Conservation (phyloP, 2,329 filamentous ascomycete species). For the Colletotrichum sp. region DNA sequence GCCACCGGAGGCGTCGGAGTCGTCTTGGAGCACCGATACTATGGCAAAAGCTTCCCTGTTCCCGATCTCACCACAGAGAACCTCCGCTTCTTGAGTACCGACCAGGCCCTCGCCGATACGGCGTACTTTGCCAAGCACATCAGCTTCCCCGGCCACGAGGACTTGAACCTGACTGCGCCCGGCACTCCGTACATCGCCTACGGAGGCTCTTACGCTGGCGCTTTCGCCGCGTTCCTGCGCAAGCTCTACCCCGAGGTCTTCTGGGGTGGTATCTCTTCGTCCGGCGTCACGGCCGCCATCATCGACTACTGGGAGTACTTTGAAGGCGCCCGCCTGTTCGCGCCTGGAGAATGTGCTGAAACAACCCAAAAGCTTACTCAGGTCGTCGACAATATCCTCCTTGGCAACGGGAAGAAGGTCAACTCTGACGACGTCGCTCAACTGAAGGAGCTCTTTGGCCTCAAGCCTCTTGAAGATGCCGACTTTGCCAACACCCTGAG, state of each 20-base stretch:
- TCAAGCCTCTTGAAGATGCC: conserved; percentile 46
- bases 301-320: conserved; percentile 75
- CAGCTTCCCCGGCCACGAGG: conserved; percentile 71
- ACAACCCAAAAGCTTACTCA: conserved; percentile 64
- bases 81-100: conserved; percentile 81
- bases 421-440: not conserved
- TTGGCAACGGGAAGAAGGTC: conserved; percentile 41
- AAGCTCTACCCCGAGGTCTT: conserved; percentile 80
- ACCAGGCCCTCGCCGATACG: conserved; percentile 81
- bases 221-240: conserved; percentile 77
- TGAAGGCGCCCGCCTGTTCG: conserved; percentile 54
- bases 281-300: conserved; percentile 79
- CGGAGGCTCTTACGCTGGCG: conserved; percentile 84
- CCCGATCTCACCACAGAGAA: conserved; percentile 70
- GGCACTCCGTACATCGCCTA: conserved; percentile 78
- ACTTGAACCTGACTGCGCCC: conserved; percentile 69
- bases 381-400: conserved; percentile 56
- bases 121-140: conserved; percentile 81
- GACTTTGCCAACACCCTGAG: conserved; percentile 54
- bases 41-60: conserved; percentile 76
- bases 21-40: conserved; percentile 87
- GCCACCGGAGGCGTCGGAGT: conserved; percentile 78
- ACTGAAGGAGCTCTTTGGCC: conserved; percentile 51
- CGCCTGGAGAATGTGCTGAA: conserved; percentile 65
- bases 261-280: conserved; percentile 81